Conservation (phyloP, 371 early-diverging fungal genomes). For the Actinomortierella wolfii region DNA sequence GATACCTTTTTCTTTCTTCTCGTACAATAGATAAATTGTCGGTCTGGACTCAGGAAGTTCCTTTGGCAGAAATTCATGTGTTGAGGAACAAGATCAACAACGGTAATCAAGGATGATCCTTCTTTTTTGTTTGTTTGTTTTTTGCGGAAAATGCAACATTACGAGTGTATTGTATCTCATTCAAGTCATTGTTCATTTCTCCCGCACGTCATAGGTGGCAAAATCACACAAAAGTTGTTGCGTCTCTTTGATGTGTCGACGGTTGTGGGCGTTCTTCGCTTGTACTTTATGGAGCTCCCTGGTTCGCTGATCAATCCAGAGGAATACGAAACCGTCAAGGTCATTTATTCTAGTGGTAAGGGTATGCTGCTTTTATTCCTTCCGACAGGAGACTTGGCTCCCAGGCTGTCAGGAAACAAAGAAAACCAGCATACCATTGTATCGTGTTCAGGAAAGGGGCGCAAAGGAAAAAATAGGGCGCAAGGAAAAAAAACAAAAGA, state of each 20-base stretch:
- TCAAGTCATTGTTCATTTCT: not conserved
- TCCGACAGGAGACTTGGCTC: no score
- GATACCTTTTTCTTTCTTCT: not conserved
- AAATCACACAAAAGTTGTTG: slow-evolving; percentile 57
- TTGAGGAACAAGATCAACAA: slow-evolving; percentile 66
- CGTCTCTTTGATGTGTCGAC: slow-evolving; percentile 59
- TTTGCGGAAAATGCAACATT: no score
- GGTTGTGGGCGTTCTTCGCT: slow-evolving; percentile 66
- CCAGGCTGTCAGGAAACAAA: no score
- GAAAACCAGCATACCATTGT: no score
- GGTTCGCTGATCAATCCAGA: slow-evolving; percentile 71
- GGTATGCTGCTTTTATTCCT: slow-evolving; percentile 3
- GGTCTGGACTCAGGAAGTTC: slow-evolving; percentile 67
- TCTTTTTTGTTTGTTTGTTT: not conserved
- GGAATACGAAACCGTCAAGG: slow-evolving; percentile 73
- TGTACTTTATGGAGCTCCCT: slow-evolving; percentile 75
- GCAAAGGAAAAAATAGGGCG: no score
- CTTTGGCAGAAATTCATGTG: slow-evolving; percentile 66
- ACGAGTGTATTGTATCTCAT: no score
- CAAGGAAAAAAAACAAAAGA: not conserved
- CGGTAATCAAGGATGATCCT: slow-evolving; percentile 18
- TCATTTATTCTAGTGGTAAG: slow-evolving; percentile 64
- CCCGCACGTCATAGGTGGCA: slow-evolving; percentile 30
- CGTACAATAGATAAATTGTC: slow-evolving; percentile 34
- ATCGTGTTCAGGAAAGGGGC: no score